Evolutionary conservation across 768 basidiomycete genomes (phyloP).

Genomic region (Pulveroboletus sp.): DNA sequence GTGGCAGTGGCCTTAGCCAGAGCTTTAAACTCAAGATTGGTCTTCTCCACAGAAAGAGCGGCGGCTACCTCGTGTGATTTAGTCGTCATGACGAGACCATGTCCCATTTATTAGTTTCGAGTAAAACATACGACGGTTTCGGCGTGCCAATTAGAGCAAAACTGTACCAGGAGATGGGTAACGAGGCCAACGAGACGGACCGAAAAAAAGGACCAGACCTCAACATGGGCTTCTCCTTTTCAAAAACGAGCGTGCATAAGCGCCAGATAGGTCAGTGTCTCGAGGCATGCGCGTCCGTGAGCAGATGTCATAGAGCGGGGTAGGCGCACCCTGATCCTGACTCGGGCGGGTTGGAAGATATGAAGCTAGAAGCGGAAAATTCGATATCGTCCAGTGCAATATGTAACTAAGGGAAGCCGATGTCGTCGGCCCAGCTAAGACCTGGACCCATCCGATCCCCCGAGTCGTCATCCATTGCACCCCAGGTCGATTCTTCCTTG

Average conservation of each 20-base stretch:
- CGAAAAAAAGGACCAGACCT: not conserved
- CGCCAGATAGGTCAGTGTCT: not conserved
- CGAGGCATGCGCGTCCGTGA: not conserved
- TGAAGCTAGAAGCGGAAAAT: not conserved
- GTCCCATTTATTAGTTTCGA: not conserved
- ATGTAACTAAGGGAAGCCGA: slow-evolving; percentile 22
- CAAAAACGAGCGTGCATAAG: not conserved
- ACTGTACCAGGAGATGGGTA: not conserved
- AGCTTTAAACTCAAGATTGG: no score
- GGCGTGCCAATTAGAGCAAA: not conserved
- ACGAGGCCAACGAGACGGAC: no score
- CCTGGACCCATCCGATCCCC: slow-evolving; percentile 20
- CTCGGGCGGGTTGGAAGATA: not conserved
- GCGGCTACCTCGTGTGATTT: no score
- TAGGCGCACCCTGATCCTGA: no score
- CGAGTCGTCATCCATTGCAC: slow-evolving; percentile 26
- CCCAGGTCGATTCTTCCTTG: slow-evolving; percentile 28
- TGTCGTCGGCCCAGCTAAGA: slow-evolving; percentile 27
- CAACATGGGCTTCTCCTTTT: not conserved
- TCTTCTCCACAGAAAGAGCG: no score
- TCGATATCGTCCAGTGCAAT: not conserved
- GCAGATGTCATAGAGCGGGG: no score
- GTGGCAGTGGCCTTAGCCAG: no score
- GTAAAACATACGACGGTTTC: not conserved
- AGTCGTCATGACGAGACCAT: not conserved